Evolutionary conservation across 2,329 filamentous ascomycete genomes (phyloP), one percentile per base, ranked within the genome.

Genomic region (Penicillium thymicola): DNA sequence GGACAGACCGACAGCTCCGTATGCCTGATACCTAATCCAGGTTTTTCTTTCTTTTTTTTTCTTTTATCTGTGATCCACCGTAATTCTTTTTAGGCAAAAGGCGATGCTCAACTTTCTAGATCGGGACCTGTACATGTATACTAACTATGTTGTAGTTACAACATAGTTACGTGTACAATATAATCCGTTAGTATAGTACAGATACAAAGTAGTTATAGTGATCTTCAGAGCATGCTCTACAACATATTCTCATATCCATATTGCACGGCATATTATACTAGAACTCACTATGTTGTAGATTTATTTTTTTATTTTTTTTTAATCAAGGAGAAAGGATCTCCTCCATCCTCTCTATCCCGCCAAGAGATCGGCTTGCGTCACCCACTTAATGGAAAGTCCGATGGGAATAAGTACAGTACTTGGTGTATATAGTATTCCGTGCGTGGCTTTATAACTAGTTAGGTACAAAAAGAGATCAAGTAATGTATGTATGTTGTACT

Each of bases 361-460:
- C 57, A 63, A 61, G 60, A 56, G 58, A 63, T 63, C 57, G 58
- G 60, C 63, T 64, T 65, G 63, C 61, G 61, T 64, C 60, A 64
- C 46, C 60, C 52, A 44, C 37, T 43, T 21, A 44, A 44, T 42
- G 6, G 13, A 21, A 14, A 45, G 16, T 43, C 41, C 41, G 23
- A 11, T 27, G 9, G 21, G 9, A 21, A 27, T 42, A 42, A 42
- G 23, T 32, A 32, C 30, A 14, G 30, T 32, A 32, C 5, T 32
- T 32, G 2, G 30, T 32, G 30, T 14, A 32, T 32, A 2, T 30
- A 30, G 10, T 30, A 30, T 11, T 30, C 5, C 4, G 28, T 42
- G 14, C 30, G 2, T 32, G 30, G 5, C 30, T 32, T 14, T 2
- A 32, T 14, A 13, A 32, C 5, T n/a, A n/a, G 1, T 37, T 34